Percentiles rank a stretch among this genome's conserved stretches.
These are phyloP conservation scores for Neurospora sp. DNA, from an alignment of 2,329 filamentous ascomycete species.

Conservation along the genomic window DNA sequence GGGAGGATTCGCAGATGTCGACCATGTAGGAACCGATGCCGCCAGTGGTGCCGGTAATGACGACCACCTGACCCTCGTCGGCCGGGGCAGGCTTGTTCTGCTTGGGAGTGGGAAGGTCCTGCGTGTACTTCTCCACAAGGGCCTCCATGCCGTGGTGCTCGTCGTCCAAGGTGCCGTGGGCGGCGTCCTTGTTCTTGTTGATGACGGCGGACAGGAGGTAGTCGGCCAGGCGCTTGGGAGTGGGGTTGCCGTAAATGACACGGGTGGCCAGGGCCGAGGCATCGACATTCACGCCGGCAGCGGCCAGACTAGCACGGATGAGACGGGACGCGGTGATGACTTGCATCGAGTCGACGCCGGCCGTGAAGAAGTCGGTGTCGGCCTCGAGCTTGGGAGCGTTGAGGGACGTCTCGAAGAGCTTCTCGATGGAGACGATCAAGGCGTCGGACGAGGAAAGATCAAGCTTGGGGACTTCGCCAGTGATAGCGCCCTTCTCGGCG, in stretches of 20 bases:
- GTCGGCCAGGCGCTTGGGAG: conserved; percentile 23
- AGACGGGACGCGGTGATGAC: conserved; percentile 29
- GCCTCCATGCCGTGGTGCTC: conserved; percentile 23
- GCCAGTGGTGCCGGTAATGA: conserved; percentile 40
- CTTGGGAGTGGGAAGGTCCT: conserved; percentile 18
- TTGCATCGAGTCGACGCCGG: conserved; percentile 32
- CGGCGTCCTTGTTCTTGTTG: conserved; percentile 9
- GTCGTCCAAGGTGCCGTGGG: conserved; percentile 3
- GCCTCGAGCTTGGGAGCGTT: conserved; percentile 19
- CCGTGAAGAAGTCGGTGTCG: conserved; percentile 30
- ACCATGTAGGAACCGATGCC: conserved; percentile 39
- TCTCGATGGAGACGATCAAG: conserved; percentile 21
- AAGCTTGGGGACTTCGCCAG: conserved; percentile 16
- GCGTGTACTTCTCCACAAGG: conserved; percentile 27
- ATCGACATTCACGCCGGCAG: conserved; percentile 24
- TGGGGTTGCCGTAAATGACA: conserved; percentile 30
- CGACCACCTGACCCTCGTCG: conserved; percentile 28
- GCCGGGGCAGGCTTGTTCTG: conserved; percentile 20
- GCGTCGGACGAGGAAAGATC: conserved; percentile 22
- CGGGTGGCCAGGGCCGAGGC: conserved; percentile 26
- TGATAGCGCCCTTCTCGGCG: neutral
- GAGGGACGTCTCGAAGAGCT: conserved; percentile 21
- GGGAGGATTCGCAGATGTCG: conserved; percentile 24
- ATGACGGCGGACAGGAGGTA: conserved; percentile 23
- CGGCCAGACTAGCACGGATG: conserved; percentile 25